Base-by-base conservation (phyloP, 192 early-diverging fungal species). In the Linnemannia elongata region DNA sequence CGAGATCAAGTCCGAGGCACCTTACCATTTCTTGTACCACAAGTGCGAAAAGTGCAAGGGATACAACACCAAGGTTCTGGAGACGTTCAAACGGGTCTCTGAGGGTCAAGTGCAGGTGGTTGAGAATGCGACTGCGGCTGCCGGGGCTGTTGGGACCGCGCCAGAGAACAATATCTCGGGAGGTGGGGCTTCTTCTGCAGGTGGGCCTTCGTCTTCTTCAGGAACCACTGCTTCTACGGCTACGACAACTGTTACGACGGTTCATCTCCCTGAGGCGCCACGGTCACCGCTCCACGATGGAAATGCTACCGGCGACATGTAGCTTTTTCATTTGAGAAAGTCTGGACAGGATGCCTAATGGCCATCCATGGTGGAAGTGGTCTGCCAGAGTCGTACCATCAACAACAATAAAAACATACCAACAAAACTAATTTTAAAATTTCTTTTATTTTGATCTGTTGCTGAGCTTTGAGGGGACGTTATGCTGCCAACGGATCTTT, bases 1-100 rank as follows among this genome's bases (percentile, higher is more conserved):
- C 88, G 96, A 96, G 74, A 91, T 95, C 77, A 94, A 94, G 72
- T 96, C 95, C 7, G 85, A 90, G 36, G 95, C 96, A 18, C 96
- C 94, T 77, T 99, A 94, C 89, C 97, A 99, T 83, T 99, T 99
- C 88, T 69, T 99, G n/a, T 99, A 99, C 82, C 98, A 99, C 91
- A 99, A 99, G 85, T 99, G 98, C 83, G 82, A 88, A 2, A 82
- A 90, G 27, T 99, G 98, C 86, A 74, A 82, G 41, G 95, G 96
- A 27, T 99, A 96, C 88, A 99, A 98, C 82, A 99, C 97, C 3
- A 95, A 94, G 72, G 94, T 97, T 1, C 76, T 97, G 47, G 85
- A 90, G 45, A 97, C 96, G 13, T 86, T 80, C 49, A 80, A 49
- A 27, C 47, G 83, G 6, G 36, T 63, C 1, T 13, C 70, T 0